These are phyloP conservation scores for Colletotrichum sp. DNA, from an alignment of 2,329 filamentous ascomycete species.

Conservation along the genomic window DNA sequence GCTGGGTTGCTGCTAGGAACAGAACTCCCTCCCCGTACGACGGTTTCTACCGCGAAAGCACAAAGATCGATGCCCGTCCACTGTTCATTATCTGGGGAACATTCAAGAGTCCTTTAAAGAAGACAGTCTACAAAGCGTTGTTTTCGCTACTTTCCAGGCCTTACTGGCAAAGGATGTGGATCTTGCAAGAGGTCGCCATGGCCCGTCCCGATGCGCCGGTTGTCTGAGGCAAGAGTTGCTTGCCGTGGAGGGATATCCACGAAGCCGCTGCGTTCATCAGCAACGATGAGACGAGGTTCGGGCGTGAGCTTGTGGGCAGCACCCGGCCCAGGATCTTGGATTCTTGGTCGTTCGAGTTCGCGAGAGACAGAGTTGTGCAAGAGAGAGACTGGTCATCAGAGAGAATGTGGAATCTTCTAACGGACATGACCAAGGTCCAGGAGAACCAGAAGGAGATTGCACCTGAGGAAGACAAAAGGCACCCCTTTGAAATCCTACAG, in stretches of 20 bases:
- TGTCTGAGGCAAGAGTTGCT: neutral
- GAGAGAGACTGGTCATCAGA: neutral
- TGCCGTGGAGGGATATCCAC: neutral
- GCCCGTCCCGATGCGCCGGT: neutral
- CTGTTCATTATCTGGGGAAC: neutral
- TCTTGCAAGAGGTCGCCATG: neutral
- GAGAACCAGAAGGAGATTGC: neutral
- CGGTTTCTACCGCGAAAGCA: neutral
- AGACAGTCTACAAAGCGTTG: neutral
- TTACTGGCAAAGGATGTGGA: neutral
- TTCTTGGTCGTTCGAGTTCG: neutral
- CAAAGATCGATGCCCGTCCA: neutral
- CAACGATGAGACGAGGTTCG: neutral
- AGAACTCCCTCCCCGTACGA: neutral
- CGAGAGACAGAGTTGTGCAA: neutral
- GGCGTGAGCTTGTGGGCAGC: neutral
- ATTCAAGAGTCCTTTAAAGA: neutral
- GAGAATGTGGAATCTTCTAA: neutral
- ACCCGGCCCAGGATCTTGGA: neutral
- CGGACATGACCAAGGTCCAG: neutral
- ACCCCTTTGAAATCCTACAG: neutral
- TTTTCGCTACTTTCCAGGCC: neutral
- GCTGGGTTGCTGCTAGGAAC: neutral
- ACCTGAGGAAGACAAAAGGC: neutral
- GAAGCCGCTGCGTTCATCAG: neutral